Base-by-base conservation (phyloP, 1,284 basidiomycete genomes). In the Earliella scabrosa region DNA sequence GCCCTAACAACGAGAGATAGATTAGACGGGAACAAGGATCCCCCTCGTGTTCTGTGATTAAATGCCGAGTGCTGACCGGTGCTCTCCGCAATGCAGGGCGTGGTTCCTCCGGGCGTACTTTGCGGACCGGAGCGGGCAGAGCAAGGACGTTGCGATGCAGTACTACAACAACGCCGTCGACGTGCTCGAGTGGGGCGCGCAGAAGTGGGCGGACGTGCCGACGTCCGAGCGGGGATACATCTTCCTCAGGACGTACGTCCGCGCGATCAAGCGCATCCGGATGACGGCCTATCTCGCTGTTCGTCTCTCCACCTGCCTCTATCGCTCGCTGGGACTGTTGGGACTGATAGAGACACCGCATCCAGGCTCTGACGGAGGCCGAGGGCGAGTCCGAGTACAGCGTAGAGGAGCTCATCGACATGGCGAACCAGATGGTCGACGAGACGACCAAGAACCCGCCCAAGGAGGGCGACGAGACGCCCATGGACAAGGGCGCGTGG, bases 181-280 rank as follows among this genome's bases (percentile, higher is more conserved):
- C 24, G 58, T 79, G 41, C 69, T 79, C 9, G 71, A 76, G 39
- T 78, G 77, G 77, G 78, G 77, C 16, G 61, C 68, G 24, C 63
- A 62, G 21, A 58, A 59, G n/a, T 78, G 77, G 77, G 53, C 65
- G 21, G 61, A 75, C 46, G 71, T 77, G 2, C 59, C 71, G 10
- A 62, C 45, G 14, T 51, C 60, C 1, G 66, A 71, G 5, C 64
- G 70, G 4, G 73, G 73, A 1, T 58, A 60, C n/a, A 66, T 75
- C 34, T 75, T 75, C 56, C 66, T 70, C 18, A 52, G 63, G 18
- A 68, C 67, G 2, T 75, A 74, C 58, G 55, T 72, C 27, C 64
- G 74, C 11, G 70, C 67, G 2, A 69, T 75, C 49, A 68, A 63
- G 47, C 58, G 65, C 4, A 29, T 77, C 18, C 69, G 70, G 31